Conservation (phyloP, 208 protist species). For the Leishmania major region DNA sequence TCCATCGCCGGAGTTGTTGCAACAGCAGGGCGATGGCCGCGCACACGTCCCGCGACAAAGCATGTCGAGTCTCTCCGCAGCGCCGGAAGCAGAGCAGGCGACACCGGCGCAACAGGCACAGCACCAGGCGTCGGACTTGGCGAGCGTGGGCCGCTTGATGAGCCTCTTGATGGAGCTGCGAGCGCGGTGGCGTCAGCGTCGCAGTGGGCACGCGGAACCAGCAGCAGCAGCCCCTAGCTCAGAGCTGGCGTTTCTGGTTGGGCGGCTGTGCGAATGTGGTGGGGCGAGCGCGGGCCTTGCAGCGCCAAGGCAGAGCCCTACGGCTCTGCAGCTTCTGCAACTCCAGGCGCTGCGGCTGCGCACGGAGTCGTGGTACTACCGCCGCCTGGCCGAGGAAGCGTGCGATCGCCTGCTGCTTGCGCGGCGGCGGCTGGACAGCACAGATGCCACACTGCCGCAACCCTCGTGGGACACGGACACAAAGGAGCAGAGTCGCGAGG, state of each 20-base stretch:
- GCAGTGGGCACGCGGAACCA: background rate
- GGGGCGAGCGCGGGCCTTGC: background rate
- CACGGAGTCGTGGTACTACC: slow-evolving; percentile 59
- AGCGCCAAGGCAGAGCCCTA: slow-evolving; percentile 11
- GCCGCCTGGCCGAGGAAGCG: slow-evolving; percentile 49
- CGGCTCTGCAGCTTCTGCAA: slow-evolving; percentile 59
- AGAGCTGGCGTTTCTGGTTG: slow-evolving; percentile 41
- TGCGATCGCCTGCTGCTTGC: slow-evolving; percentile 12
- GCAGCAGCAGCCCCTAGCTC: slow-evolving; percentile 18
- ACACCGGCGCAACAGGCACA: slow-evolving; percentile 26
- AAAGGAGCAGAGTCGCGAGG: slow-evolving; percentile 22
- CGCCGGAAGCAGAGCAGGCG: slow-evolving; percentile 12
- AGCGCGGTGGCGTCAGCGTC: slow-evolving; percentile 5
- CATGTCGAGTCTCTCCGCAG: background rate
- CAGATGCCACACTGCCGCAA: background rate
- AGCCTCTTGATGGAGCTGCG: slow-evolving; percentile 40
- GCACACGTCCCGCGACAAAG: background rate
- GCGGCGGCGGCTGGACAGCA: background rate
- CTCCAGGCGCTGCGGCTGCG: slow-evolving; percentile 80
- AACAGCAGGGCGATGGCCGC: background rate
- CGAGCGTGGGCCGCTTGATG: slow-evolving; percentile 50
- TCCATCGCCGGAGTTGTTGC: slow-evolving; percentile 17
- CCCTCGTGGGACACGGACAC: background rate
- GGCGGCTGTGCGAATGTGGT: slow-evolving; percentile 28
- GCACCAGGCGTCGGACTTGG: slow-evolving; percentile 46